Conservation (phyloP, 2,329 filamentous ascomycete genomes). For the Coniella vitis region DNA sequence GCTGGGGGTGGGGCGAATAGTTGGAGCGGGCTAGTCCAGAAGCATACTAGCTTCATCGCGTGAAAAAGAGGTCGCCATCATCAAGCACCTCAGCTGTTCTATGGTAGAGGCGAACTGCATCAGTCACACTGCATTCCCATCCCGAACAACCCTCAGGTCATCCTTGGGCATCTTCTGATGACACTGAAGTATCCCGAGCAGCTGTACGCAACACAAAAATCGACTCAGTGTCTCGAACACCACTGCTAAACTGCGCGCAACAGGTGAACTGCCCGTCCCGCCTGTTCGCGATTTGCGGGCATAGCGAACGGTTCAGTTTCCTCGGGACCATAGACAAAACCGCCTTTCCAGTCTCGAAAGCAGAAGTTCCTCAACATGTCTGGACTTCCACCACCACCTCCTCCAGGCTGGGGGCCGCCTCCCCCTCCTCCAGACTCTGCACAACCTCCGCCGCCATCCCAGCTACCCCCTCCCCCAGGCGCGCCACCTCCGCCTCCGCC, state of each 20-base stretch:
- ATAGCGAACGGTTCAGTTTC: conserved; percentile 12
- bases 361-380: conserved; percentile 35
- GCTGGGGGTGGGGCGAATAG: neutral
- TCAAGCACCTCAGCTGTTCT: conserved; percentile 1
- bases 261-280: conserved; percentile 14
- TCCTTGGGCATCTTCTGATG: conserved; percentile 4
- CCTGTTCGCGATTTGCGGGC: conserved; percentile 15
- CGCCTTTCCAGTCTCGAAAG: conserved; percentile 3
- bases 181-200: neutral
- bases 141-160: conserved; percentile 2
- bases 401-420: conserved; percentile 49
- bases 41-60: neutral
- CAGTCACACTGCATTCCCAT: neutral
- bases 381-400: conserved; percentile 46
- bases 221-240: neutral
- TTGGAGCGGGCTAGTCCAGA: neutral
- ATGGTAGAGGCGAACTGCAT: neutral
- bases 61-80: conserved; percentile 5
- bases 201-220: conserved; percentile 8
- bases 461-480: conserved; percentile 51
- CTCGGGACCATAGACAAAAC: conserved; percentile 3
- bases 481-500: conserved; percentile 64
- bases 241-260: conserved; percentile 13
- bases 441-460: conserved; percentile 47
- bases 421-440: conserved; percentile 47